Conservation (phyloP, 2,329 filamentous ascomycete genomes). For the Alternaria solani region DNA sequence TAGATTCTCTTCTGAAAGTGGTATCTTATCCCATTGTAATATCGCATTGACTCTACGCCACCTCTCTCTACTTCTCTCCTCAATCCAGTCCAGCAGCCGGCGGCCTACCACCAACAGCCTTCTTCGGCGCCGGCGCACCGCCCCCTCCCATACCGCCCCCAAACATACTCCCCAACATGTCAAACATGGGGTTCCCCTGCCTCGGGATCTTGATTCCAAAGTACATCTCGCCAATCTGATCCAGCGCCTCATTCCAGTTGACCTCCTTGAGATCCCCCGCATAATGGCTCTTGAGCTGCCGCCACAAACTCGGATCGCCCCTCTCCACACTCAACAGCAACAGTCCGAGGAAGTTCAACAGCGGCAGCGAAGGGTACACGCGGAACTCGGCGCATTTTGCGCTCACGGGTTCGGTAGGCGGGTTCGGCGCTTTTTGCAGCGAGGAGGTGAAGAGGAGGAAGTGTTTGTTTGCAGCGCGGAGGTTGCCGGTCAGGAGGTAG, state of each 20-base stretch:
- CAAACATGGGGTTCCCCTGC: conserved; percentile 90
- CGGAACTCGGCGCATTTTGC: conserved; percentile 75
- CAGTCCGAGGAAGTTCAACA: conserved; percentile 92
- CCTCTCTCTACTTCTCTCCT: neutral
- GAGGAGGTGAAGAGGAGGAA: conserved; percentile 77
- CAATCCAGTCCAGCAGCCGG: conserved; percentile 49
- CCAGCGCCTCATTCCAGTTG: conserved; percentile 79
- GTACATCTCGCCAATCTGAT: conserved; percentile 94
- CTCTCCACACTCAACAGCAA: conserved; percentile 84
- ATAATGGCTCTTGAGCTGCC: conserved; percentile 84
- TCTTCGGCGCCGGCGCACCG: conserved; percentile 53
- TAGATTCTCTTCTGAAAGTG: neutral
- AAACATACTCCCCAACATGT: conserved; percentile 98
- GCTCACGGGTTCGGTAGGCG: conserved; percentile 83
- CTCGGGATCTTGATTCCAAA: conserved; percentile 89
- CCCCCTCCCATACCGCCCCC: conserved; percentile 73
- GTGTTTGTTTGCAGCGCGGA: conserved; percentile 85
- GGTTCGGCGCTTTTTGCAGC: conserved; percentile 67
- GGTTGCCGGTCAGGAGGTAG: conserved; percentile 88
- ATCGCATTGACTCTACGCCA: neutral
- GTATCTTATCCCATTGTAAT: conserved; percentile 3
- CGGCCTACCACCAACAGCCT: conserved; percentile 51
- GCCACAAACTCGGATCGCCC: conserved; percentile 78
- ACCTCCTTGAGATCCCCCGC: conserved; percentile 78
- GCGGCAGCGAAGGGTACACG: conserved; percentile 88